Conservation (phyloP, 1,139 yeast species). For the Martiniozyma asiatica region DNA sequence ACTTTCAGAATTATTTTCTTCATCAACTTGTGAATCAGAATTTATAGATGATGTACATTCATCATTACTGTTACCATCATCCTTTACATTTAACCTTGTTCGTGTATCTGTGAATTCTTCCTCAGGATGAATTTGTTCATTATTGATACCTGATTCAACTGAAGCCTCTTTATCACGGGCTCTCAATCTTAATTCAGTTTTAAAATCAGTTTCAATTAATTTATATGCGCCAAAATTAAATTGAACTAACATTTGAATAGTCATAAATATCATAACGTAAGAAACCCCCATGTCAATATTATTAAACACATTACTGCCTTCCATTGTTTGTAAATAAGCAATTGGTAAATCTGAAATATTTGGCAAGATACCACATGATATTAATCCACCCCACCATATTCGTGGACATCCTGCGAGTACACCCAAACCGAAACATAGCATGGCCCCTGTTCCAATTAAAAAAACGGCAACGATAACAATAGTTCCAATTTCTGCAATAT, state of each 20-base stretch:
- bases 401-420: conserved; percentile 34
- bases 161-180: neutral
- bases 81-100: neutral
- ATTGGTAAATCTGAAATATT: conserved; percentile 80
- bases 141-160: neutral
- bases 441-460: conserved; percentile 38
- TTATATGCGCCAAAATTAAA: conserved; percentile 70
- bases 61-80: neutral
- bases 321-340: conserved; percentile 75
- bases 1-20: too few relatives aligned
- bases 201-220: conserved; percentile 62
- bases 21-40: too few relatives aligned
- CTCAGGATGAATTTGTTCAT: neutral
- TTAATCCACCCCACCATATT: conserved; percentile 68
- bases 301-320: conserved; percentile 51
- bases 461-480: conserved; percentile 54
- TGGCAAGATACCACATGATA: conserved; percentile 72
- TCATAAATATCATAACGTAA: conserved; percentile 67
- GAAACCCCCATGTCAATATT: conserved; percentile 77
- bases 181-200: conserved; percentile 22
- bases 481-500: conserved; percentile 67
- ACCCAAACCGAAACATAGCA: conserved; percentile 25
- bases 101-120: neutral
- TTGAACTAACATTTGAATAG: conserved; percentile 56
- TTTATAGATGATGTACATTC: too few relatives aligned